Conservation (phyloP, 768 basidiomycete species). For the Lyophyllum decastes region DNA sequence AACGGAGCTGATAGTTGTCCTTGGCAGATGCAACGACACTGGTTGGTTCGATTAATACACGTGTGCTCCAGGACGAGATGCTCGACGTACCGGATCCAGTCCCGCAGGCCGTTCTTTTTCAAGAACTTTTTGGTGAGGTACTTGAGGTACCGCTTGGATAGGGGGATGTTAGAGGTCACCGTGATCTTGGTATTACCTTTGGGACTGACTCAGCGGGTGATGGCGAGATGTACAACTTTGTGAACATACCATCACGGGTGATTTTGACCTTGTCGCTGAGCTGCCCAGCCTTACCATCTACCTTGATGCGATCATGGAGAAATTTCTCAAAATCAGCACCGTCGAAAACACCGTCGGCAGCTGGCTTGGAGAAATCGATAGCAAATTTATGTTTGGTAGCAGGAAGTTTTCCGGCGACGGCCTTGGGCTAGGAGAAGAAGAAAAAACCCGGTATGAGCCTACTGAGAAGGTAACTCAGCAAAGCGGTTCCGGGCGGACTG, state of each 20-base stretch:
- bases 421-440: constrained; percentile 54
- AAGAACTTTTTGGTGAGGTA: constrained; percentile 99
- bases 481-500: constrained; percentile 68
- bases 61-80: neutral
- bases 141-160: constrained; percentile 98
- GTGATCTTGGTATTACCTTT: constrained; percentile 80
- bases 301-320: constrained; percentile 92
- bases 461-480: constrained; percentile 93
- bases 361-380: constrained; percentile 86
- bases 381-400: constrained; percentile 74
- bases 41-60: constrained; percentile 5
- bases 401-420: constrained; percentile 52
- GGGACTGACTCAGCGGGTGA: neutral
- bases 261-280: constrained; percentile 91
- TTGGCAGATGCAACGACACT: constrained; percentile 93
- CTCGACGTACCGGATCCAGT: constrained; percentile 83
- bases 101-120: constrained; percentile 94
- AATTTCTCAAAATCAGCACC: constrained; percentile 77
- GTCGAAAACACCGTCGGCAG: constrained; percentile 55
- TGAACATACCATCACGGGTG: constrained; percentile 73
- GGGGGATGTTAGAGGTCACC: constrained; percentile 82
- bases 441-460: constrained; percentile 63
- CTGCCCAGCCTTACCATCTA: constrained; percentile 89
- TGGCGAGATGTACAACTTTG: neutral
- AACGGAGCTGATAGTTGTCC: constrained; percentile 91